Base-by-base conservation (phyloP, 805 yeast species). In the Martiniozyma abietophila region DNA sequence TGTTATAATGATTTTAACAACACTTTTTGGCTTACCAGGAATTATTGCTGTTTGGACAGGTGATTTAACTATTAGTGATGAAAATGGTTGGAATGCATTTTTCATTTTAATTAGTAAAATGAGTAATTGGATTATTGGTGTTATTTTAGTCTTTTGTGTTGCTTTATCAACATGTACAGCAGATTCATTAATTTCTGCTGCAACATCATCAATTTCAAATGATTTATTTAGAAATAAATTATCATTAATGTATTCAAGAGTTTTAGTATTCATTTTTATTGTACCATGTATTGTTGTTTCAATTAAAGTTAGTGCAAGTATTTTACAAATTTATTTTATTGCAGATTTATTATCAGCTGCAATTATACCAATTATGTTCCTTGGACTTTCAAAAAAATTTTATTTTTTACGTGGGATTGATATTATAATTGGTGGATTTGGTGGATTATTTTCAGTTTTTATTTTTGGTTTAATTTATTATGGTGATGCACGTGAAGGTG, bases 1-100 rank as follows among this genome's bases (percentile, higher is more conserved):
- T 38, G 69, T 80, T 16, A 62, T 76, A 28, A 71, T 80, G 38
- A 62, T 67, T 10, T 65, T 85, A 38, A 73, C 79, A 41, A 71
- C 81, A 1, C 64, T 85, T 31, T 75, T 80, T 28, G 97, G 96
- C 14, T 64, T 76, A 32, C 72, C 95, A 2, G 96, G 96, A 8
- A 67, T 88, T 42, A 54, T 86, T 31, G 95, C 94, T 3, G 95
- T 84, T 14, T 88, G 96, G 96, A 73, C 88, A 1, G 89, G 89
- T 1, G 72, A 71, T 45, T 53, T 76, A 39, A 57, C 63, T 7
- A 69, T 71, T 18, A 56, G 54, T 28, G 77, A 71, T 47, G 71
- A 59, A 4, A 65, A 69, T 25, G 81, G 92, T 2, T 65, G 67
- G 29, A 71, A 75, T 42, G 81, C 92, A 0, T 80, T 88, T 46